Evolutionary conservation across 345 rosid genomes (phyloP).

Genomic region (Dipteronia dyeriana): DNA sequence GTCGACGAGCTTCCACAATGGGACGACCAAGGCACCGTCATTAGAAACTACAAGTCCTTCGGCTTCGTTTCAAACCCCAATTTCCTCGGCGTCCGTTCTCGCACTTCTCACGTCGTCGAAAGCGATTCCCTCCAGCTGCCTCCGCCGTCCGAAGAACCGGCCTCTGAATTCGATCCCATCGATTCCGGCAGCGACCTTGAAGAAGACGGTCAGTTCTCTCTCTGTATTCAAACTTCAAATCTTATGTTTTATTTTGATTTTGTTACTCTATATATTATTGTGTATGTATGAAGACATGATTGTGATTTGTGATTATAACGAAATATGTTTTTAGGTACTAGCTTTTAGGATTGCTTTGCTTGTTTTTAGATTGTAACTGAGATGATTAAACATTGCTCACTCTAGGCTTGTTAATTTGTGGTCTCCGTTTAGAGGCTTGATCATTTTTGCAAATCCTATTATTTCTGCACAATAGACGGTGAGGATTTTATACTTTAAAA

Average conservation of each 20-base stretch:
- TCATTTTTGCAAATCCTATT: background rate
- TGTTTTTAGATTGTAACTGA: too few species aligned
- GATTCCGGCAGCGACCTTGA: conserved; percentile 93
- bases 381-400: background rate
- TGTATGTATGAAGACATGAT: background rate
- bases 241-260: background rate
- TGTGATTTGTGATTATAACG: background rate
- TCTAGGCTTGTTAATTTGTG: background rate
- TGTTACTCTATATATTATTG: background rate
- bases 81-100: conserved; percentile 68
- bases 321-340: too few species aligned
- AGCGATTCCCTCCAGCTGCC: conserved; percentile 71
- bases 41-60: conserved; percentile 82
- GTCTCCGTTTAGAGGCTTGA: background rate
- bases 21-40: conserved; percentile 85
- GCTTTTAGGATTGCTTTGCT: too few species aligned
- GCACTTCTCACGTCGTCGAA: conserved; percentile 71
- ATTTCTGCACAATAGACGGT: background rate
- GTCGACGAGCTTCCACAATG: conserved; percentile 57
- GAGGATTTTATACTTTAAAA: too few species aligned
- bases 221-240: background rate
- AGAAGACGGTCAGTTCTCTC: conserved; percentile 64
- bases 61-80: conserved; percentile 92
- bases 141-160: conserved; percentile 39
- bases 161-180: conserved; percentile 50